phyloP scores from a whole-genome alignment of 441 rosid genomes.

The Mallotus japonicus region DNA sequence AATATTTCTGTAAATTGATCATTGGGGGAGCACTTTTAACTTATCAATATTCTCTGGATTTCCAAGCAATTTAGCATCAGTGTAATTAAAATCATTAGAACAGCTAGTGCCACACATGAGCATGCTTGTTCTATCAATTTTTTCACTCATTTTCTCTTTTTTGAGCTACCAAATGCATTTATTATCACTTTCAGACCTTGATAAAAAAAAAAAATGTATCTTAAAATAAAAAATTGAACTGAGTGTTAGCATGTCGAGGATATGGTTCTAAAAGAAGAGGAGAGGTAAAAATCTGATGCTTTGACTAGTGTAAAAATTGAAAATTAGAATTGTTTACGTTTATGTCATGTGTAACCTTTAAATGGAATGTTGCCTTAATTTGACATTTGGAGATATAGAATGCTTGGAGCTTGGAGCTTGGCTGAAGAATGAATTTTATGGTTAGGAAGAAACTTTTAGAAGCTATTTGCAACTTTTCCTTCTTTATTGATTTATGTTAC shows the following conservation, averaged over 20 bases:
- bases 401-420: conserved; percentile 6
- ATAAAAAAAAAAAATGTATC: neutral
- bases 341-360: neutral
- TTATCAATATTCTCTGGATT: no score
- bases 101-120: neutral
- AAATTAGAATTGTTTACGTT: neutral
- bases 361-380: no score
- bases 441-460: neutral
- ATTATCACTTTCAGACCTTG: neutral
- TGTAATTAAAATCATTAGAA: neutral
- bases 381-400: neutral
- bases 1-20: neutral
- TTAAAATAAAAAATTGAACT: neutral
- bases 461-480: neutral
- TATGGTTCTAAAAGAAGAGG: neutral
- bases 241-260: neutral
- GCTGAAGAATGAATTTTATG: conserved; percentile 9
- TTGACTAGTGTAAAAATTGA: neutral
- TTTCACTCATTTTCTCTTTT: neutral
- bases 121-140: neutral
- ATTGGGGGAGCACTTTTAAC: neutral
- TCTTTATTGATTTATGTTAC: conserved; percentile 20
- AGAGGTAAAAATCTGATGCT: neutral
- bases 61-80: no score
- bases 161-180: neutral